Evolutionary conservation across 352 stramenopile species (phyloP), one percentile per base, ranked within the genome.

Genomic region (Globisporangium acanthophoron): DNA sequence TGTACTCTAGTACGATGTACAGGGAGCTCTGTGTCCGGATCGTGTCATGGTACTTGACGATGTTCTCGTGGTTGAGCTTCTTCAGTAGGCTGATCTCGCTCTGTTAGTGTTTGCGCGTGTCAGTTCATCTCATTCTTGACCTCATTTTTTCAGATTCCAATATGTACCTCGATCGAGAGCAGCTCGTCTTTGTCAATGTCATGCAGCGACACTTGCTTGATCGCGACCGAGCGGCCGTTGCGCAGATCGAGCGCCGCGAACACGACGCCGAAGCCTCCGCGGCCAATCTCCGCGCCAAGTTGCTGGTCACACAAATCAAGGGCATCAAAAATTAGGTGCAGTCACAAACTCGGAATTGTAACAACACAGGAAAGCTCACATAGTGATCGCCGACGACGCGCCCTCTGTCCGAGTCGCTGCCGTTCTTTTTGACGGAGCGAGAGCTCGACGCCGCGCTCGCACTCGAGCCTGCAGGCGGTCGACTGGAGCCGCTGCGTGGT

Each of bases 21-120:
- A 96, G 61, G 21, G 69, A 86, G 33, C 75, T 73, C 49, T 90
- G 77, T 46, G 84, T 92, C 67, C 89, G 87, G 71, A 98, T 96
- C 29, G 88, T 97, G 73, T 97, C 92, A 63, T 95, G 85, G 71
- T 98, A 98, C 74, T 97, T 96, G 64, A 98, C 93, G 46, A 98
- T 97, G 69, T 98, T 98, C 50, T 92, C 83, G 59, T 98, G 93
- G 44, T 97, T 92, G 18, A 98, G 73, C 66, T 96, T 97, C 56
- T 87, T 84, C 46, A 98, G 75, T 54, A 98, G 69, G 57, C 86
- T 92, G 62, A 98, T 96, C 71, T 98, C 92, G 60, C 71, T 86
- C 73, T 95, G 33, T 0, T 13, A 24, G 13, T 16, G 3, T 31
- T 11, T 18, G 11, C 2, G 5, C 39, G 24, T 4, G 20, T 33